phyloP scores from a whole-genome alignment of 345 rosid genomes.

The Lumnitzera littorea region DNA sequence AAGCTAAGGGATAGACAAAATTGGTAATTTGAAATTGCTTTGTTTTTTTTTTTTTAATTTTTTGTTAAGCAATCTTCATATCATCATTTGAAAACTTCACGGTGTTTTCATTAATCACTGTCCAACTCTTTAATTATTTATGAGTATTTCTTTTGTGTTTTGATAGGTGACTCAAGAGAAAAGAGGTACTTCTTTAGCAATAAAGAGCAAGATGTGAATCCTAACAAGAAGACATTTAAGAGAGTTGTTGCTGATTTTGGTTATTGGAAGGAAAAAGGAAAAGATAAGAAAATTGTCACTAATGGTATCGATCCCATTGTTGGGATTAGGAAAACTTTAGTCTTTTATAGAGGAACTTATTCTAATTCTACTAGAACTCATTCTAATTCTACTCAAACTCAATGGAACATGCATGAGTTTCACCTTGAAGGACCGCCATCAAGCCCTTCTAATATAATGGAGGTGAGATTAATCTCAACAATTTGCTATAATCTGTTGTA shows the following conservation, averaged over 20 bases:
- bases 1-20: no score
- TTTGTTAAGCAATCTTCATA: no score
- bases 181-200: slow-evolving; percentile 68
- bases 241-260: slow-evolving; percentile 46
- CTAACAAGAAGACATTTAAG: slow-evolving; percentile 21
- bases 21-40: no score
- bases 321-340: slow-evolving; percentile 49
- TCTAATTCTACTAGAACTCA: slow-evolving; percentile 19
- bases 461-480: no score
- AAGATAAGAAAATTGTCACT: slow-evolving; percentile 38
- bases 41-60: no score
- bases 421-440: slow-evolving; percentile 24
- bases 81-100: no score
- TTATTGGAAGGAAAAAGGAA: slow-evolving; percentile 60
- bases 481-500: no score
- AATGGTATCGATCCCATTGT: slow-evolving; percentile 27
- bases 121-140: background rate
- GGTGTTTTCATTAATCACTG: no score
- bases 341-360: slow-evolving; percentile 33
- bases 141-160: background rate
- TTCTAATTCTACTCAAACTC: slow-evolving; percentile 18
- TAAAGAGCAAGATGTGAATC: slow-evolving; percentile 8
- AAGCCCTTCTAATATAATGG: background rate
- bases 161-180: slow-evolving; percentile 56
- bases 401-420: slow-evolving; percentile 70